Conservation (phyloP, 2,329 filamentous ascomycete genomes). For the Diplodia sapinea region DNA sequence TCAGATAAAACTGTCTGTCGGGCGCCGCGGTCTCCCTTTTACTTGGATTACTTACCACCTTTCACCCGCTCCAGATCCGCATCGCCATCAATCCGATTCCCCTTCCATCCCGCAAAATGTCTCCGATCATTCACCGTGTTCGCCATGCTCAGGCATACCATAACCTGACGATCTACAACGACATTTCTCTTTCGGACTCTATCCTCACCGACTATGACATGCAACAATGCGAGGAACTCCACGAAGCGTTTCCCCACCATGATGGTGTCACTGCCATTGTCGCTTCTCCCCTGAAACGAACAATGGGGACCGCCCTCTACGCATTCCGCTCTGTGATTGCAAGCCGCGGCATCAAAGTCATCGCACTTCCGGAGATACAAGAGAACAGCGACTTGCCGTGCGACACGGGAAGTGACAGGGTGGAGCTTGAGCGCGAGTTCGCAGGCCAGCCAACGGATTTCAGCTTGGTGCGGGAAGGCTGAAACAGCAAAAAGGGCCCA, state of each 20-base stretch:
- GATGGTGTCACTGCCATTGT: conserved; percentile 68
- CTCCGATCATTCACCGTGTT: conserved; percentile 66
- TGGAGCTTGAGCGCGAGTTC: conserved; percentile 66
- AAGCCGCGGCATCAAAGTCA: conserved; percentile 54
- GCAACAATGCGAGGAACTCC: conserved; percentile 61
- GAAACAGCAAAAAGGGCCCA: conserved; percentile 68
- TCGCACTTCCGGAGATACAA: conserved; percentile 75
- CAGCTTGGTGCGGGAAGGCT: conserved; percentile 62
- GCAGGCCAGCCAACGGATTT: conserved; percentile 66
- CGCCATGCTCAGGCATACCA: conserved; percentile 79
- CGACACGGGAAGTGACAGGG: conserved; percentile 69
- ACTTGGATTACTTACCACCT: too few relatives aligned
- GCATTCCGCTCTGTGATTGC: conserved; percentile 62
- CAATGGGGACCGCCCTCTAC: conserved; percentile 74
- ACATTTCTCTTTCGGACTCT: conserved; percentile 75
- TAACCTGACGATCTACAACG: conserved; percentile 67
- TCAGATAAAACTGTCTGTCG: too few relatives aligned
- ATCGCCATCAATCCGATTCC: too few relatives aligned
- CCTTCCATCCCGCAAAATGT: conserved; percentile 36
- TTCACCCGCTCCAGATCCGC: too few relatives aligned
- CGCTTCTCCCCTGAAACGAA: conserved; percentile 77
- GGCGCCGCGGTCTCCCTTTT: too few relatives aligned
- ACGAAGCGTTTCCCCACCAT: conserved; percentile 69
- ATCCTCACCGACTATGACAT: conserved; percentile 72
- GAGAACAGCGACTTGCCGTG: conserved; percentile 76